Conservation (phyloP, 1,284 basidiomycete genomes). For the Pterulicium gracile region DNA sequence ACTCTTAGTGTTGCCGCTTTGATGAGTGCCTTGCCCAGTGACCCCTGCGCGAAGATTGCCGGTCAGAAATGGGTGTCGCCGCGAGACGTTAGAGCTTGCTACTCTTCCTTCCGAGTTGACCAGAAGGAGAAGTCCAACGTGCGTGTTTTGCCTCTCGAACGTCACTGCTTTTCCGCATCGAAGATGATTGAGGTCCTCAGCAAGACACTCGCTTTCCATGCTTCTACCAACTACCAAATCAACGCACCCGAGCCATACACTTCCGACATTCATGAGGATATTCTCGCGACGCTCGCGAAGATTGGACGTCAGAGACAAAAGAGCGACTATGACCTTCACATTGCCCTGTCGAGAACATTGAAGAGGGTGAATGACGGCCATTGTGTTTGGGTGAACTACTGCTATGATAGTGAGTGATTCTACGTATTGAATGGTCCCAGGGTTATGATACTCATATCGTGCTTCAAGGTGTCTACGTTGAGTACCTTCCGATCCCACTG, state of each 20-base stretch:
- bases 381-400: background rate
- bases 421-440: background rate
- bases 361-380: constrained; percentile 38
- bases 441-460: background rate
- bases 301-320: constrained; percentile 32
- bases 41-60: constrained; percentile 40
- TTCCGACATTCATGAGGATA: constrained; percentile 44
- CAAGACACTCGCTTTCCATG: constrained; percentile 49
- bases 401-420: too few species aligned
- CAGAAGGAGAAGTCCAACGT: constrained; percentile 35
- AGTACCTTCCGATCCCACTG: background rate
- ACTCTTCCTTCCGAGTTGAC: constrained; percentile 34
- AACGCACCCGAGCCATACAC: constrained; percentile 41
- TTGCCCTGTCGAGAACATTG: constrained; percentile 40
- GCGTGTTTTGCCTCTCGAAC: constrained; percentile 5
- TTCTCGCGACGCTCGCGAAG: constrained; percentile 36
- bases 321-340: constrained; percentile 43
- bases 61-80: constrained; percentile 44
- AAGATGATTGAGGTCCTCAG: constrained; percentile 47
- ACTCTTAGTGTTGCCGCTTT: background rate
- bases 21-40: constrained; percentile 10
- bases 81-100: constrained; percentile 35
- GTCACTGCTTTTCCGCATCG: too few species aligned
- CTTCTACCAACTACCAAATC: constrained; percentile 47
- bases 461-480: background rate